Conservation (phyloP, 2,329 filamentous ascomycete species). For the Hypoxylon sp. region DNA sequence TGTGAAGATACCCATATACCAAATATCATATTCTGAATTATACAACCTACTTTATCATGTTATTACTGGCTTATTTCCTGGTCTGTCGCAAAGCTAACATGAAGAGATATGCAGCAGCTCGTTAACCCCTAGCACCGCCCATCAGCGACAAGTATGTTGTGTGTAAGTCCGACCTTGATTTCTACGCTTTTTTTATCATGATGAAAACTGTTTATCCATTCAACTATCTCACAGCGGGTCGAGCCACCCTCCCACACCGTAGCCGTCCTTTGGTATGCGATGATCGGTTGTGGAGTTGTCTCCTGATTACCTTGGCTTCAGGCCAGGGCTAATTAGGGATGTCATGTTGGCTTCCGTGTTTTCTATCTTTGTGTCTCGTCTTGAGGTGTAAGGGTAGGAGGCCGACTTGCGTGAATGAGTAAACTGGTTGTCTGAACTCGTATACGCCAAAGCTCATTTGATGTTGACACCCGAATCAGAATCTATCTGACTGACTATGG, state of each 20-base stretch:
- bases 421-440: slow-evolving; percentile 69
- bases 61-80: neutral
- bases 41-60: slow-evolving; percentile 30
- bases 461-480: neutral
- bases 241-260: slow-evolving; percentile 77
- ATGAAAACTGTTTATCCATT: slow-evolving; percentile 80
- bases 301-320: slow-evolving; percentile 44
- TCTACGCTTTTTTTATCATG: slow-evolving; percentile 46
- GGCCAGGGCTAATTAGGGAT: slow-evolving; percentile 43
- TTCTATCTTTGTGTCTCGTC: slow-evolving; percentile 62
- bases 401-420: slow-evolving; percentile 73
- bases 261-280: slow-evolving; percentile 62
- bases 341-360: slow-evolving; percentile 70
- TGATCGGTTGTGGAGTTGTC: slow-evolving; percentile 80
- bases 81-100: slow-evolving; percentile 24
- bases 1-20: slow-evolving; percentile 72
- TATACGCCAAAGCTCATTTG: neutral
- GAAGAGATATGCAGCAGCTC: slow-evolving; percentile 3
- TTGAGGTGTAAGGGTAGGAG: slow-evolving; percentile 57
- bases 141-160: neutral
- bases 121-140: neutral
- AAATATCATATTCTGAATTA: slow-evolving; percentile 61
- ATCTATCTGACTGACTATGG: slow-evolving; percentile 27
- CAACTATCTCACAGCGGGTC: slow-evolving; percentile 71
- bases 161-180: slow-evolving; percentile 39